Conservation (phyloP, 352 stramenopile species). For the Elongisporangium senticosum region DNA sequence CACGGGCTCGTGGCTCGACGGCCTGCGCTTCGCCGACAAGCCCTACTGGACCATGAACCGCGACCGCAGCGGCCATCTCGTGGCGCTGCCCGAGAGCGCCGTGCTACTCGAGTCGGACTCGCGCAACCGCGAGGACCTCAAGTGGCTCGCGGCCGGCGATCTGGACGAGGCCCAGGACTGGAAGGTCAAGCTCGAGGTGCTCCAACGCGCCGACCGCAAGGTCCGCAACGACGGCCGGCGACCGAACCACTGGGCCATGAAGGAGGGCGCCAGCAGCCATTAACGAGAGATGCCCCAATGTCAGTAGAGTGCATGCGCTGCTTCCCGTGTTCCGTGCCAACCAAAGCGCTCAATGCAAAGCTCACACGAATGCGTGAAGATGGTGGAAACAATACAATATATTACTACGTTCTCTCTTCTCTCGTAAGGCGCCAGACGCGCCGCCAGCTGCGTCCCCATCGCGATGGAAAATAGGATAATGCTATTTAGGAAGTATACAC, state of each 20-base stretch:
- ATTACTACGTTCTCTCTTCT: background rate
- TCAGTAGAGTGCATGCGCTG: background rate
- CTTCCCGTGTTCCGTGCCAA: background rate
- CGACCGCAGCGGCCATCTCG: conserved; percentile 51
- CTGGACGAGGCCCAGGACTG: conserved; percentile 79
- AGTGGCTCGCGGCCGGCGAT: conserved; percentile 58
- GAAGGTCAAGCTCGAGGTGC: conserved; percentile 77
- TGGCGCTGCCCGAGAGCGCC: conserved; percentile 38
- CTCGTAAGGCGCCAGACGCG: background rate
- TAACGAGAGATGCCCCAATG: conserved; percentile 9
- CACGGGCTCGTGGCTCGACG: conserved; percentile 73
- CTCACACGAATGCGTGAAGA: background rate
- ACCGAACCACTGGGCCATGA: conserved; percentile 71
- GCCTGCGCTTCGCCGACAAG: conserved; percentile 58
- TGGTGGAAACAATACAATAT: background rate
- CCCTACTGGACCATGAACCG: conserved; percentile 70
- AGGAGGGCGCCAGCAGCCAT: conserved; percentile 33
- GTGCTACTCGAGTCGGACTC: conserved; percentile 72
- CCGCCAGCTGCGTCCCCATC: background rate
- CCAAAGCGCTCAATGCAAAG: no score
- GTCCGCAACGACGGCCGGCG: conserved; percentile 64
- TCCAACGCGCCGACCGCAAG: conserved; percentile 77
- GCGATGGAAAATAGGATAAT: background rate
- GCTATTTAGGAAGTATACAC: background rate
- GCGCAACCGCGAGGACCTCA: conserved; percentile 63